Evolutionary conservation across 2,329 filamentous ascomycete genomes (phyloP).

Genomic region (Alternaria angustiovoidea): DNA sequence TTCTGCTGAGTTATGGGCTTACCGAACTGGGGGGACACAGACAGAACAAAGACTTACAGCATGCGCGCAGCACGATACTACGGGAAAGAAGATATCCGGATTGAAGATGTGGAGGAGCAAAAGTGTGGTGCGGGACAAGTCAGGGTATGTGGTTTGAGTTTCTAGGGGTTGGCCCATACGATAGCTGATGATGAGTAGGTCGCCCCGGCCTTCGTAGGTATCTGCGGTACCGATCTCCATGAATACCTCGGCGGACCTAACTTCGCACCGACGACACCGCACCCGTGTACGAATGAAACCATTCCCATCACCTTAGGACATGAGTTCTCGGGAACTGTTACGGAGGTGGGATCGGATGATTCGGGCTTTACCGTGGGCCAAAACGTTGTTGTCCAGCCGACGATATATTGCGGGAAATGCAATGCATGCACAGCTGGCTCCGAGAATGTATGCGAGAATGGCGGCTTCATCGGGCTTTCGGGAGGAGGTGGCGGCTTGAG

Average conservation of each 20-base stretch:
- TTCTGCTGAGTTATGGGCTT: neutral
- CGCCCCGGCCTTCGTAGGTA: slow-evolving; percentile 60
- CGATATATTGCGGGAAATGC: slow-evolving; percentile 65
- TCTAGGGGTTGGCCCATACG: neutral
- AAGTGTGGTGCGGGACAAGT: slow-evolving; percentile 61
- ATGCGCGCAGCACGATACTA: slow-evolving; percentile 66
- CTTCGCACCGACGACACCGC: slow-evolving; percentile 61
- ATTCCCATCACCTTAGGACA: slow-evolving; percentile 70
- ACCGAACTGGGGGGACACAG: slow-evolving; percentile 12
- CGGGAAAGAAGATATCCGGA: slow-evolving; percentile 63
- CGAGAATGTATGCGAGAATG: slow-evolving; percentile 66
- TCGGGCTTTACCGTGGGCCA: slow-evolving; percentile 62
- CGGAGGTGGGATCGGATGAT: slow-evolving; percentile 64
- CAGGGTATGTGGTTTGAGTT: slow-evolving; percentile 35
- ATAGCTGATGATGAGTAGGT: slow-evolving; percentile 37
- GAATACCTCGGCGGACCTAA: slow-evolving; percentile 61
- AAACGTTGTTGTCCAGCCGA: slow-evolving; percentile 66
- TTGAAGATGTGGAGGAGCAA: slow-evolving; percentile 61
- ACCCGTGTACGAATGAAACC: slow-evolving; percentile 65
- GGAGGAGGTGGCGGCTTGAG: slow-evolving; percentile 65
- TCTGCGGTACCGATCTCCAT: slow-evolving; percentile 63
- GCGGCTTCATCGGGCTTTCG: slow-evolving; percentile 62
- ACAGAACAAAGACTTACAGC: slow-evolving; percentile 10
- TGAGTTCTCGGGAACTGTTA: slow-evolving; percentile 69
- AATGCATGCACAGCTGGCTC: slow-evolving; percentile 61